Base-by-base conservation (phyloP, 2,329 filamentous ascomycete species). In the Penicillium janthinellum region DNA sequence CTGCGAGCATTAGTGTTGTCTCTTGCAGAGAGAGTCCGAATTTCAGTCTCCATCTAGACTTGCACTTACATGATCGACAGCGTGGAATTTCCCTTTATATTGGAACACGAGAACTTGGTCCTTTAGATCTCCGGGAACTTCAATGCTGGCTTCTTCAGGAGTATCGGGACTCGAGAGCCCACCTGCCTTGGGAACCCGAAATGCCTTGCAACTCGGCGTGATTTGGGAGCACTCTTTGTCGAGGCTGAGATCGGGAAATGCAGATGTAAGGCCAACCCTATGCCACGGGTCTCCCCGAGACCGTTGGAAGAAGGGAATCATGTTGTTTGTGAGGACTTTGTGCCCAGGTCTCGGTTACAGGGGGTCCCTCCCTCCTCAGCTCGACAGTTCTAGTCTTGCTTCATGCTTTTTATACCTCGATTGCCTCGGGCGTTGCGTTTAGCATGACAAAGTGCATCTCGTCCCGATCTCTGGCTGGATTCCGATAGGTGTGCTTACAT, bases 61-160 rank as follows among this genome's bases (percentile, higher is more conserved):
- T 31, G 15, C 1, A 68, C 72, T 78, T 68, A 89, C 87, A 77
- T 90, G 87, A 59, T 90, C 87, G 22, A 90, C 77, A 0, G 88
- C 88, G 67, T 90, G 83, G n/a, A 90, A 79, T 60, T 83, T 86
- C 3, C 83, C 85, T 54, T 81, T 83, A 67, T 88, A 88, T 64
- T 81, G 81, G 62, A 90, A 90, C 0, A 90, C 81, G 17, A 90
- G 78, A 0, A 90, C 85, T 67, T 90, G 87, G 57, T 88, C 80
- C 48, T 78, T 80, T 57, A 87, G 57, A 2, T 78, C 75, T 3
- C 73, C 71, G 1, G 67, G 73, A 79, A 79, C 0, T 64, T 75
- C 11, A 69, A 77, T 31, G 42, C 67, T 65, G 45, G 65, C 65
- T 53, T 70, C 62, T 2, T 64, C 53, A 74, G 72, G 2, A 74